Percentiles rank a stretch among this genome's conserved stretches.
These are phyloP conservation scores for Abelmoschus esculentus DNA, from an alignment of 345 rosid genomes.

Conservation along the genomic window DNA sequence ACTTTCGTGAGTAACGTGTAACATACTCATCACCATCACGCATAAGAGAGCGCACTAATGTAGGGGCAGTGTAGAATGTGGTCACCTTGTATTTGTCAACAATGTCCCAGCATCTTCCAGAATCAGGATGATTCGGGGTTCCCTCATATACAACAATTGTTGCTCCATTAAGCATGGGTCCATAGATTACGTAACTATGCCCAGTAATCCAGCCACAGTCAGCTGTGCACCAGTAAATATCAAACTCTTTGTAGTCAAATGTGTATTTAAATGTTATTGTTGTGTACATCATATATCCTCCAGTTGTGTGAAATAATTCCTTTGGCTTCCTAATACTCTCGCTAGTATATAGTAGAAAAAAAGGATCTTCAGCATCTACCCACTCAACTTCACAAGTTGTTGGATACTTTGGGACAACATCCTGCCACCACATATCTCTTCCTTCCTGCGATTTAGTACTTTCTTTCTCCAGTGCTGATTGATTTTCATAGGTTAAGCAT, in stretches of 20 bases:
- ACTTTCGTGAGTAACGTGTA: constrained; percentile 74
- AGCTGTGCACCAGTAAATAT: constrained; percentile 98
- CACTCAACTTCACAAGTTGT: too few species aligned
- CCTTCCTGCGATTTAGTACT: too few species aligned
- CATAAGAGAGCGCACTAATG: neutral
- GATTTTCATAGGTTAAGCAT: too few species aligned
- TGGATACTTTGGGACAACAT: too few species aligned
- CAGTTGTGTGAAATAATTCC: constrained; percentile 88
- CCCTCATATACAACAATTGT: constrained; percentile 73
- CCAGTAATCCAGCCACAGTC: constrained; percentile 99
- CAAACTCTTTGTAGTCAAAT: constrained; percentile 87
- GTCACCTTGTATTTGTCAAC: too few species aligned
- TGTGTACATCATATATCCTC: constrained; percentile 98
- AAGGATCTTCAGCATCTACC: too few species aligned
- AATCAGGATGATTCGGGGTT: constrained; percentile 21
- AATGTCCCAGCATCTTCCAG: neutral
- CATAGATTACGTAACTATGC: constrained; percentile 95
- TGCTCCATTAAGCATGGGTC: constrained; percentile 98
- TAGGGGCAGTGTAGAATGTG: too few species aligned
- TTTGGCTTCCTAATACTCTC: constrained; percentile 99
- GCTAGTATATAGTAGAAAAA: constrained; percentile 70
- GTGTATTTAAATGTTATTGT: too few species aligned
- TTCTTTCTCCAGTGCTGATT: too few species aligned
- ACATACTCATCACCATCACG: constrained; percentile 34
- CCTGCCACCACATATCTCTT: too few species aligned